Percentiles rank a stretch among this genome's conserved stretches.
These are phyloP conservation scores for Hortaea werneckii DNA, from an alignment of 2,329 filamentous ascomycete genomes.

Conservation along the genomic window DNA sequence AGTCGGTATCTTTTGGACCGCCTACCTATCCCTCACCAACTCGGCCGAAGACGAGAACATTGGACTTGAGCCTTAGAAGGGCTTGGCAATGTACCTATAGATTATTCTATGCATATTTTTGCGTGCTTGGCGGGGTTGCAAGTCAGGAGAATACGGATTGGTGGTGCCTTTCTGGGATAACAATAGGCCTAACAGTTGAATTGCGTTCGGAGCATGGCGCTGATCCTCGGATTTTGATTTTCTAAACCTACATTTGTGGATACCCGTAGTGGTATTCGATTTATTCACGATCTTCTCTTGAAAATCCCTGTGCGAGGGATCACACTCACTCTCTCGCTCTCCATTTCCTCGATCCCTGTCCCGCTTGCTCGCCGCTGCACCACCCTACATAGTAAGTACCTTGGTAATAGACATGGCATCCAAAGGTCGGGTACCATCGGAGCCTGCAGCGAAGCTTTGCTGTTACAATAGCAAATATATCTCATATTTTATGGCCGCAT, in stretches of 20 bases:
- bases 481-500: too few relatives aligned
- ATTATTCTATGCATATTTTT: constrained; percentile 2
- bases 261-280: neutral
- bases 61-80: neutral
- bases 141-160: neutral
- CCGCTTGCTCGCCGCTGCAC: neutral
- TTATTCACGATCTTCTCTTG: too few relatives aligned
- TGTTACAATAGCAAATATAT: too few relatives aligned
- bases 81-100: neutral
- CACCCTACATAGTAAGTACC: neutral
- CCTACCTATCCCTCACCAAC: constrained; percentile 88
- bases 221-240: neutral
- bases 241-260: neutral
- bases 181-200: neutral
- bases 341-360: too few relatives aligned
- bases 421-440: too few relatives aligned
- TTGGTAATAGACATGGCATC: neutral
- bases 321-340: too few relatives aligned
- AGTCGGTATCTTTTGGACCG: constrained; percentile 93
- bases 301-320: too few relatives aligned
- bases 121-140: neutral
- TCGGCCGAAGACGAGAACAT: constrained; percentile 56
- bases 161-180: neutral
- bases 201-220: neutral
- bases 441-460: too few relatives aligned